Percentiles rank a stretch among this genome's conserved stretches.
These are phyloP conservation scores for Monosporascus sp. DNA, from an alignment of 2,329 filamentous ascomycete genomes.

Conservation along the genomic window DNA sequence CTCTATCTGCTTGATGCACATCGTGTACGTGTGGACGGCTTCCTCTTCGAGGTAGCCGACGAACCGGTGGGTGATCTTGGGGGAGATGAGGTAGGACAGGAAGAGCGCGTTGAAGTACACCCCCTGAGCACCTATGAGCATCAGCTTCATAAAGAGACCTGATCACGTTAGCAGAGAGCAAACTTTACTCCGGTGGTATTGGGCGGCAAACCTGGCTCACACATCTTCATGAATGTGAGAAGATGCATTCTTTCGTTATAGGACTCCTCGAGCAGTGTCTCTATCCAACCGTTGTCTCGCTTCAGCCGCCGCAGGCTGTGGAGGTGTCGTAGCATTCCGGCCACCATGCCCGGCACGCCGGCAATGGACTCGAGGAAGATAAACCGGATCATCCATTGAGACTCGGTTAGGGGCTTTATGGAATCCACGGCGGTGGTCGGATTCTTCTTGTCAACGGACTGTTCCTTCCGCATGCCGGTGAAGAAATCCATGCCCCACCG, in stretches of 20 bases:
- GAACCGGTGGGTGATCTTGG: conserved; percentile 87
- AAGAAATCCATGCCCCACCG: conserved; percentile 77
- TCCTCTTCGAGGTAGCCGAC: conserved; percentile 97
- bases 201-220: conserved; percentile 56
- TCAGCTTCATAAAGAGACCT: conserved; percentile 83
- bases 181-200: neutral
- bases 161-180: conserved; percentile 21
- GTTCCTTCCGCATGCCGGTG: conserved; percentile 69
- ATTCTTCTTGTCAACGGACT: conserved; percentile 57
- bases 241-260: conserved; percentile 95
- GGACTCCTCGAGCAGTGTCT: conserved; percentile 82
- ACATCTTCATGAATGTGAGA: conserved; percentile 88
- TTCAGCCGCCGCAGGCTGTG: conserved; percentile 79
- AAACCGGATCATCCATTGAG: conserved; percentile 85
- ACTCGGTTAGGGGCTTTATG: conserved; percentile 65
- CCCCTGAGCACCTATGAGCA: conserved; percentile 89
- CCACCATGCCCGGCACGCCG: conserved; percentile 95
- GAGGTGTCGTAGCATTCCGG: conserved; percentile 87
- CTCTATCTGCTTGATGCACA: conserved; percentile 83
- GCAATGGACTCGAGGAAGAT: conserved; percentile 94
- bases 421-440: conserved; percentile 51
- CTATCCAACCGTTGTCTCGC: conserved; percentile 95
- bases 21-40: conserved; percentile 91
- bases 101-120: conserved; percentile 97
- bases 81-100: conserved; percentile 79